Evolutionary conservation across 805 yeast species (phyloP).

Genomic region (Starmerella apis): DNA sequence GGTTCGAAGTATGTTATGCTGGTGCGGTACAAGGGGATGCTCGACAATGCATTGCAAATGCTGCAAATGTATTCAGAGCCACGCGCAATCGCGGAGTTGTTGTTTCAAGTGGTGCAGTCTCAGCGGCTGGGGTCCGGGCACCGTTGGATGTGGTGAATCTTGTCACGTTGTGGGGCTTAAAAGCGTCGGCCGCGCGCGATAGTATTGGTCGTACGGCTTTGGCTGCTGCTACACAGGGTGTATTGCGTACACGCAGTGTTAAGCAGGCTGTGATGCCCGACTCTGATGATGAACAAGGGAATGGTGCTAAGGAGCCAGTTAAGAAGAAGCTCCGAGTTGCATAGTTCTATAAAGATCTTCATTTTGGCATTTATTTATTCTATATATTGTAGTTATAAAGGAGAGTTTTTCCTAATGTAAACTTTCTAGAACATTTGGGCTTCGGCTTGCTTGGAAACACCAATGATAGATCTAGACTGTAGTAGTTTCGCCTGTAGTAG

Average conservation of each 20-base stretch:
- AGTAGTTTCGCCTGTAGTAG: no score
- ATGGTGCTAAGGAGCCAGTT: constrained; percentile 7
- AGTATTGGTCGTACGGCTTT: constrained; percentile 53
- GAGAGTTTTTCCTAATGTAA: neutral
- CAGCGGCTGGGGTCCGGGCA: constrained; percentile 43
- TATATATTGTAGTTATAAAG: neutral
- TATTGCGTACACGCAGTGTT: constrained; percentile 59
- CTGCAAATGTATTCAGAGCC: constrained; percentile 65
- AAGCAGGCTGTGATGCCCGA: constrained; percentile 48
- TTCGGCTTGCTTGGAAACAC: no score
- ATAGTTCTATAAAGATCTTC: neutral
- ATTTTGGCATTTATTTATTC: constrained; percentile 1
- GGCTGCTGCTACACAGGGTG: constrained; percentile 58
- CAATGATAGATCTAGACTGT: no score
- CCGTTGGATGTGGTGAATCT: constrained; percentile 59
- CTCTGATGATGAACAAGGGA: neutral
- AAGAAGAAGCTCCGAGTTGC: constrained; percentile 10
- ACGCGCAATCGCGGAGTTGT: constrained; percentile 72
- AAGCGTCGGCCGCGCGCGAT: constrained; percentile 47
- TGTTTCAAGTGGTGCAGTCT: constrained; percentile 62
- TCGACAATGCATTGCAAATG: constrained; percentile 58
- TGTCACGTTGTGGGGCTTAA: constrained; percentile 59
- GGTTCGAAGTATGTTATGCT: constrained; percentile 66
- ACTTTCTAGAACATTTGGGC: no score
- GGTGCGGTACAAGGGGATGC: constrained; percentile 41